Evolutionary conservation across 176 grass and related monocot genomes (phyloP).

Genomic region (Oryza meridionalis): DNA sequence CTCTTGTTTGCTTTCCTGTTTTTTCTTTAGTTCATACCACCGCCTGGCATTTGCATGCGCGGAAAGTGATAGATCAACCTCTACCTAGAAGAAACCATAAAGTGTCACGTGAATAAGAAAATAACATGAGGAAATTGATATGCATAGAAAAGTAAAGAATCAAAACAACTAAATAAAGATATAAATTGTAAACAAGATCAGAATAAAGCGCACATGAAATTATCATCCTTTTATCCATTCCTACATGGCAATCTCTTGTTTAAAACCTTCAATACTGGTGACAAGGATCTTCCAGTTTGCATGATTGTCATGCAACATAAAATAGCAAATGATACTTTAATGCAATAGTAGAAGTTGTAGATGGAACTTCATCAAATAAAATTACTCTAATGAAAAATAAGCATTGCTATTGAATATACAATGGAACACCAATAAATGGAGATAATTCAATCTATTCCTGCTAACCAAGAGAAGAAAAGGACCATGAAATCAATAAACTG

Average conservation of each 20-base stretch:
- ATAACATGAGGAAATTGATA: slow-evolving; percentile 10
- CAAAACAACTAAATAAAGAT: neutral
- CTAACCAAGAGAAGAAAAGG: neutral
- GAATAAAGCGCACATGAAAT: slow-evolving; percentile 27
- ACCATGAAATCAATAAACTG: slow-evolving; percentile 16
- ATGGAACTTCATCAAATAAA: slow-evolving; percentile 3
- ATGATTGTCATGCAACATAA: neutral
- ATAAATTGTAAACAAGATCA: slow-evolving; percentile 31
- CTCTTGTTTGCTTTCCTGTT: slow-evolving; percentile 95
- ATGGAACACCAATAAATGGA: neutral
- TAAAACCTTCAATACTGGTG: neutral
- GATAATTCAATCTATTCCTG: neutral
- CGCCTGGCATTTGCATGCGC: slow-evolving; percentile 97
- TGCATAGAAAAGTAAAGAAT: neutral
- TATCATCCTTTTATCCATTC: slow-evolving; percentile 4
- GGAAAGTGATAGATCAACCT: slow-evolving; percentile 96
- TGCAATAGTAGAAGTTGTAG: neutral
- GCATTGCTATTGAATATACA: neutral
- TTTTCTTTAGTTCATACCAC: slow-evolving; percentile 98
- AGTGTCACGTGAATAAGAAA: slow-evolving; percentile 17
- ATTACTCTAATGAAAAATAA: neutral
- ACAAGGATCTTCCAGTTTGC: neutral
- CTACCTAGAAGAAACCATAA: slow-evolving; percentile 63
- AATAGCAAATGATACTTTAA: neutral
- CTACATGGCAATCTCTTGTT: neutral